Base-by-base conservation (phyloP, 2,329 filamentous ascomycete species). In the Tolypocladium paradoxum region DNA sequence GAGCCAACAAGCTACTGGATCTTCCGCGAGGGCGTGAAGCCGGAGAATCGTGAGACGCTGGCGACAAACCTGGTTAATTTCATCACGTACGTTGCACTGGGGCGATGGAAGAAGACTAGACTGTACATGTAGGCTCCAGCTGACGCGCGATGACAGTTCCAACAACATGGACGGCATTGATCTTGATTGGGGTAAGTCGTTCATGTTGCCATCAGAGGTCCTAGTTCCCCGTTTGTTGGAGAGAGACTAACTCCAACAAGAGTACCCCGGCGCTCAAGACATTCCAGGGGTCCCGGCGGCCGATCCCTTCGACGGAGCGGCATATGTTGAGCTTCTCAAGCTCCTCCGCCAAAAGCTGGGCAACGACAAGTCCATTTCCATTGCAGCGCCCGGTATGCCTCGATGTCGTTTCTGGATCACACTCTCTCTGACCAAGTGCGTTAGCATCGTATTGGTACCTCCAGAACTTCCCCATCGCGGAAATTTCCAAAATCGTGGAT, bases 81-180 rank as follows among this genome's bases (percentile, higher is more conserved):
- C 14, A 35, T 35, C 16, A 35, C 3, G 34, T 35, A 35, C 16
- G 34, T 35, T 18, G 34, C 14, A 18, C 34, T 5, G 14, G 14
- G 14, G 33, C 2, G 33, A 35, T 35, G 14, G 6, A 7, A 7
- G 14, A 6, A 7, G 14, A 9, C 9, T 6, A 9, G 31, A 33
- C 7, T 2, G n/a, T n/a, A n/a, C n/a, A n/a, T 16, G 6, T 6
- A 35, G 14, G 34, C 34, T 16, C 33, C 6, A 18, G 6, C 14
- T 35, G 14, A 35, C 14, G 34, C 14, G 34, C 34, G 34, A 18
- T 18, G 16, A 18, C 14, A 35, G 34, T 37, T 57, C 63, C 12
- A 54, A 58, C 33, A 68, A 70, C 54, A 40, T 74, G 0, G 70
- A 73, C 45, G 71, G 73, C 0, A 53, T 73, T 5, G 70, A 74